Evolutionary conservation across 2,329 filamentous ascomycete genomes (phyloP), one percentile per base, ranked within the genome.

Genomic region (Waltergamsia citrina): DNA sequence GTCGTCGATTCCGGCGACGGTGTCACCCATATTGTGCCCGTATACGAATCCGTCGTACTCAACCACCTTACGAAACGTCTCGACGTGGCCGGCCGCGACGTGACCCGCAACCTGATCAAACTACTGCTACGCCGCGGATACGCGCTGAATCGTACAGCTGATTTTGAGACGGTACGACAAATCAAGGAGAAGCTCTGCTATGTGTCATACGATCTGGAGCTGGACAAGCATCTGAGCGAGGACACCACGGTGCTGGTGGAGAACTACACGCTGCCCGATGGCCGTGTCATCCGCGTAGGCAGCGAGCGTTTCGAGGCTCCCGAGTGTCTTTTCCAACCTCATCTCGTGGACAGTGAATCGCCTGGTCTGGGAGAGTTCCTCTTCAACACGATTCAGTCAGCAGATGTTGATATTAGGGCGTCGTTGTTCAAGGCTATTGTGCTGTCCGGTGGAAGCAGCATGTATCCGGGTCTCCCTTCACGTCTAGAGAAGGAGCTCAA

Each of bases 121-220:
- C 80, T 98, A 32, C 80, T 98, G 15, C 75, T 94, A 38, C 85
- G 92, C 52, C 79, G 92, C 47, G 92, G 92, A 29, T 98, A 98
- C 60, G 87, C 92, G 23, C 78, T 98, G 42, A 98, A 98, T 75
- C 79, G 92, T 57, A 98, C 92, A 10, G 92, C 92, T 55, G 92
- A 98, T 59, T 98, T 98, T 60, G 92, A 98, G 63, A 98, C 92
- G 4, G 92, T 98, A 37, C 84, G 92, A 41, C 90, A 96, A 60
- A 96, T 98, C 69, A 98, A 98, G 68, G 92, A 98, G 71, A 98
- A 98, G 72, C 82, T 98, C 33, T 96, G 92, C 72, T 98, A 98
- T 59, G 90, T 98, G 37, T 95, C 88, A 10, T 98, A 96, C 68
- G 92, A 98, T 59, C 75, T 98, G 37, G 87, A 94, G 61, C 71